Evolutionary conservation across 1,284 basidiomycete genomes (phyloP), one percentile per base, ranked within the genome.

Genomic region (Leccinum subrobustum): DNA sequence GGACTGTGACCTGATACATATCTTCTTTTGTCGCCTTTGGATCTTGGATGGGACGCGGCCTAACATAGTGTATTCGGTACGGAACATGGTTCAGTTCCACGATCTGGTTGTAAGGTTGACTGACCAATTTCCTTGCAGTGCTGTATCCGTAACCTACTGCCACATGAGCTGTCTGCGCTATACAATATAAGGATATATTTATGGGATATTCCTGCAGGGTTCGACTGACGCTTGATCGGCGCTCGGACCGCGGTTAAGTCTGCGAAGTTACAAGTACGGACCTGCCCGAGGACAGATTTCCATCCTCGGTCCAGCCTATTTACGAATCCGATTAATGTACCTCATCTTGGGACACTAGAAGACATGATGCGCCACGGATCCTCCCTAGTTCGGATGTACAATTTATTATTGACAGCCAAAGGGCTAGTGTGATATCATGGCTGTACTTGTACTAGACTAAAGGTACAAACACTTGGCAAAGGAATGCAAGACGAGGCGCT

Each of bases 1-100:
- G 89, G 88, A 75, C 78, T 89, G 48, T 87, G 76, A 82, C 37
- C 18, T 18, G 42, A 44, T 44, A 18, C 37, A 52, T 56, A 33
- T 63, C 58, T 59, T 57, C 60, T 51, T 61, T 56, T 59, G 62
- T 63, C 44, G 58, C 50, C 55, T 62, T 62, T 72, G 27, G 59
- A 64, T 69, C 57, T 64, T 68, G 62, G 56, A 61, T 57, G 60
- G 60, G 64, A 57, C 70, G 52, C 44, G 64, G 47, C 39, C 33
- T 54, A 50, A 63, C 29, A 65, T 77, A 76, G 69, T 79, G 73
- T 79, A 81, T 75, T 77, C 75, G 81, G 81, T 82, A 70, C 72
- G 81, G 69, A 58, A 60, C 60, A 25, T 67, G 62, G 68, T 52
- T 61, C 56, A 39, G 18, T 52, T 29, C 8, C 12, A 44, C 57